These are phyloP conservation scores for button mushroom (Agaricus bisporus) DNA, from an alignment of 768 basidiomycete species.

Conservation along the genomic window DNA sequence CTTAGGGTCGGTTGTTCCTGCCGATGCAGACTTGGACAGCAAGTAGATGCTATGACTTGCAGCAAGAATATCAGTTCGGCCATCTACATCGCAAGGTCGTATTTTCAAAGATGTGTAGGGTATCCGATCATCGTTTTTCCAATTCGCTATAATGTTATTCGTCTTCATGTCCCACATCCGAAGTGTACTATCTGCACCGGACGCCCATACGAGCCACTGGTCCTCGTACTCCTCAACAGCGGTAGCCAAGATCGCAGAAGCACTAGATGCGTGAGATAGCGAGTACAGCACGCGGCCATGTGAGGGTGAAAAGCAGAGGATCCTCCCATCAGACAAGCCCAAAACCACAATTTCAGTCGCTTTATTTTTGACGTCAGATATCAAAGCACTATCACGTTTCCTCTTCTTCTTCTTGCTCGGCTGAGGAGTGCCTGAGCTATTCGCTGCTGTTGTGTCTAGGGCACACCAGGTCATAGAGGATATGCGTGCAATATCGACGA, in stretches of 20 bases:
- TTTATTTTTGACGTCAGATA: slow-evolving; percentile 19
- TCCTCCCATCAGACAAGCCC: slow-evolving; percentile 56
- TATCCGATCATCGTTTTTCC: slow-evolving; percentile 53
- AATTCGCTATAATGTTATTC: slow-evolving; percentile 40
- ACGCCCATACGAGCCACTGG: slow-evolving; percentile 44
- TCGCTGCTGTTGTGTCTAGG: slow-evolving; percentile 21
- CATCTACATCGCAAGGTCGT: slow-evolving; percentile 33
- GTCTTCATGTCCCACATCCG: slow-evolving; percentile 53
- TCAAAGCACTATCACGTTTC: slow-evolving; percentile 28
- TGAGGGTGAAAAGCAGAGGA: slow-evolving; percentile 55
- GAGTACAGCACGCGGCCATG: slow-evolving; percentile 52
- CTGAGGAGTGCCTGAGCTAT: slow-evolving; percentile 20
- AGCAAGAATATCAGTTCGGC: slow-evolving; percentile 40
- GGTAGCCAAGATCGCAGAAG: slow-evolving; percentile 46
- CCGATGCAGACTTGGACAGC: slow-evolving; percentile 29
- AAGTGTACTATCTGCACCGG: slow-evolving; percentile 49
- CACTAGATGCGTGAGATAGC: slow-evolving; percentile 49
- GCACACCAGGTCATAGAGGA: slow-evolving; percentile 48
- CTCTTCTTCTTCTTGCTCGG: slow-evolving; percentile 54
- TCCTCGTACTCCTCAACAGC: slow-evolving; percentile 25
- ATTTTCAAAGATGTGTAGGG: slow-evolving; percentile 48
- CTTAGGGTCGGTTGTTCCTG: slow-evolving; percentile 24
- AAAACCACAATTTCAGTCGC: slow-evolving; percentile 43
- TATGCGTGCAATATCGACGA: slow-evolving; percentile 49
- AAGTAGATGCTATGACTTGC: slow-evolving; percentile 59